These are phyloP conservation scores for Claviceps sp. DNA, from an alignment of 2,329 filamentous ascomycete genomes.

Conservation along the genomic window DNA sequence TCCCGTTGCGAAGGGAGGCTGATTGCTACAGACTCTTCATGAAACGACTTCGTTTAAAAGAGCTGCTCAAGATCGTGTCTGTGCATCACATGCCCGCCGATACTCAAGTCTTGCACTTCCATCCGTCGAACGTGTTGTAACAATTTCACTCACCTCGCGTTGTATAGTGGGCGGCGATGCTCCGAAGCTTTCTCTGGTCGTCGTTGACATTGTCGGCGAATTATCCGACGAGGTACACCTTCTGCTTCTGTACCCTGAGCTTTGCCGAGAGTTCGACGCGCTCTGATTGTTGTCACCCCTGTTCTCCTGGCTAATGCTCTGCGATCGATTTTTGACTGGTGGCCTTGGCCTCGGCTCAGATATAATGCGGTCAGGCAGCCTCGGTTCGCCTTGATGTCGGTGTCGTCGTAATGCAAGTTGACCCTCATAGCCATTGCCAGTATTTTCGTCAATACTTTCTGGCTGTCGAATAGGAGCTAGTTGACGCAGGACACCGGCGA, in stretches of 20 bases:
- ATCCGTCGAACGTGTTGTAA: not conserved
- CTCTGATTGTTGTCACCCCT: slow-evolving; percentile 11
- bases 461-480: not conserved
- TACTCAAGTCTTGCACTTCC: not conserved
- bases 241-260: slow-evolving; percentile 12
- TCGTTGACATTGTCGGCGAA: slow-evolving; percentile 17
- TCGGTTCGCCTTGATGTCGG: not conserved
- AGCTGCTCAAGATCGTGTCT: not conserved
- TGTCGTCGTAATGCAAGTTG: not conserved
- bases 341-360: slow-evolving; percentile 1
- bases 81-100: not conserved
- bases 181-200: slow-evolving; percentile 30
- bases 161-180: slow-evolving; percentile 40
- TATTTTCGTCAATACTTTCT: not conserved
- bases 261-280: slow-evolving; percentile 11
- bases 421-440: not conserved
- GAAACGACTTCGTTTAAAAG: not conserved
- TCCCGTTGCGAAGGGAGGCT: not conserved
- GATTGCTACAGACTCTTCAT: not conserved
- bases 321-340: slow-evolving; percentile 7
- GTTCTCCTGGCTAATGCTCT: slow-evolving; percentile 10
- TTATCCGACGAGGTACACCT: slow-evolving; percentile 9
- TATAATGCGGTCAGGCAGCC: not conserved
- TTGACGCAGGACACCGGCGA: slow-evolving; percentile 4
- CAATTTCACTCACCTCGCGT: slow-evolving; percentile 37